Percentiles rank a stretch among this genome's conserved stretches.
These are phyloP conservation scores for Hura crepitans DNA, from an alignment of 441 rosid species.

Conservation along the genomic window DNA sequence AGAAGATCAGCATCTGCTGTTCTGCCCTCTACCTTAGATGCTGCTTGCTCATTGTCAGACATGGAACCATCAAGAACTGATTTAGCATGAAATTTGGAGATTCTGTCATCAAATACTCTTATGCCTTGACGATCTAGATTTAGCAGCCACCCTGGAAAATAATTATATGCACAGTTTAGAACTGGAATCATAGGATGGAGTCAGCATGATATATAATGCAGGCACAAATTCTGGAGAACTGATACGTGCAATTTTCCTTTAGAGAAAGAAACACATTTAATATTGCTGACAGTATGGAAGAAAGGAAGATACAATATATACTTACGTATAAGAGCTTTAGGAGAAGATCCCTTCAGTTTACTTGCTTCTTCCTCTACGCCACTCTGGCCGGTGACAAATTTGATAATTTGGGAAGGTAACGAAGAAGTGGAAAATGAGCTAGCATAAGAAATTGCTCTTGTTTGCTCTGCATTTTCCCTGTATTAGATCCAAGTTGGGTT, in stretches of 20 bases:
- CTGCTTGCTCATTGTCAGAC: constrained; percentile 22
- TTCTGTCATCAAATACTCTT: constrained; percentile 31
- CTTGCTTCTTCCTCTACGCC: constrained; percentile 30
- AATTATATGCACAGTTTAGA: neutral
- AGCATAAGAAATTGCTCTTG: constrained; percentile 35
- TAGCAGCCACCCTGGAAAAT: constrained; percentile 36
- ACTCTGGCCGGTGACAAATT: constrained; percentile 29
- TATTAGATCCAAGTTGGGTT: constrained; percentile 4
- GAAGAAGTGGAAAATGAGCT: constrained; percentile 42
- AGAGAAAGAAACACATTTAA: neutral
- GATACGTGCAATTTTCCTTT: neutral
- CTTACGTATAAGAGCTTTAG: constrained; percentile 49
- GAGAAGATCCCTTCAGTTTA: constrained; percentile 34
- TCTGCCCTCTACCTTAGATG: constrained; percentile 21
- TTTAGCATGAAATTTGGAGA: constrained; percentile 38
- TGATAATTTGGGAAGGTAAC: constrained; percentile 38
- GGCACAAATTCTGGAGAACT: neutral
- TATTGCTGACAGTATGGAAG: neutral
- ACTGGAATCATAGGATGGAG: neutral
- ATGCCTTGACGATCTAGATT: constrained; percentile 42
- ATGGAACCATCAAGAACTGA: constrained; percentile 29
- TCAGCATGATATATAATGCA: neutral
- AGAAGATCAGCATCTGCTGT: constrained; percentile 24
- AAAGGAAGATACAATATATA: neutral
- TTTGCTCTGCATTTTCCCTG: constrained; percentile 45